Percentiles rank a stretch among this genome's conserved stretches.
These are phyloP conservation scores for Toxoplasma gondii DNA, from an alignment of 169 alveolate species.

Conservation along the genomic window DNA sequence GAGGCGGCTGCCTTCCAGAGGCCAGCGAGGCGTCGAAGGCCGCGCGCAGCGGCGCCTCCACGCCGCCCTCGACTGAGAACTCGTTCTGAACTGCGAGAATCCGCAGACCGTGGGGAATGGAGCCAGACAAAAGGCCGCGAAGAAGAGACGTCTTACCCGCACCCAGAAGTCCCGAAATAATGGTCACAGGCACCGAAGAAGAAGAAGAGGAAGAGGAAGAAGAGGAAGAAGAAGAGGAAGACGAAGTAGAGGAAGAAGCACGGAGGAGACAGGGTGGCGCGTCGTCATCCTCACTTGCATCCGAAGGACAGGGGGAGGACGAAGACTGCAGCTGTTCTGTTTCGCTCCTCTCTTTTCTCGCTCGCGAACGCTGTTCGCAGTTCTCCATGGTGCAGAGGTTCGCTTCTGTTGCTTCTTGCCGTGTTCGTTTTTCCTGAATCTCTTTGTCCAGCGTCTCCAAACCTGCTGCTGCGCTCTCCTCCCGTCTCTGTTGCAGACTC, in stretches of 20 bases:
- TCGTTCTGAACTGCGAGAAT: conserved; percentile 81
- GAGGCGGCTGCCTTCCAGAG: no score
- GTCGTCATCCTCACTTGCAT: neutral
- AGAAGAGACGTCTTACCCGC: conserved; percentile 82
- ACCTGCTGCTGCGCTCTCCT: no score
- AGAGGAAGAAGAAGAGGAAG: neutral
- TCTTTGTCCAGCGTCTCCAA: no score
- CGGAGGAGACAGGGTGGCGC: neutral
- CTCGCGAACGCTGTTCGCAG: no score
- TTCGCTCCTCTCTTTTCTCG: neutral
- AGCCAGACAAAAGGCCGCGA: conserved; percentile 36
- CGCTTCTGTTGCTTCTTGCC: no score
- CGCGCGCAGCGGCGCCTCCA: conserved; percentile 79
- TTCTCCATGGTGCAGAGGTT: no score
- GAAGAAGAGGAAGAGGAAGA: neutral
- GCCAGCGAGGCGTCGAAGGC: neutral
- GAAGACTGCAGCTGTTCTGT: neutral
- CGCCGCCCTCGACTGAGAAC: conserved; percentile 82
- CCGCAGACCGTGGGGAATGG: neutral
- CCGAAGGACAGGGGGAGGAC: neutral
- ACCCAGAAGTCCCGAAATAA: conserved; percentile 81
- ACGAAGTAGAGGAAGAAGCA: neutral
- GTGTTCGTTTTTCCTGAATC: no score
- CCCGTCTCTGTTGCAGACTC: no score
- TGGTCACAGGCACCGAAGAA: conserved; percentile 65